Evolutionary conservation across 2,329 filamentous ascomycete species (phyloP), one percentile per base, ranked within the genome.

Genomic region (Colletotrichum orbiculare): DNA sequence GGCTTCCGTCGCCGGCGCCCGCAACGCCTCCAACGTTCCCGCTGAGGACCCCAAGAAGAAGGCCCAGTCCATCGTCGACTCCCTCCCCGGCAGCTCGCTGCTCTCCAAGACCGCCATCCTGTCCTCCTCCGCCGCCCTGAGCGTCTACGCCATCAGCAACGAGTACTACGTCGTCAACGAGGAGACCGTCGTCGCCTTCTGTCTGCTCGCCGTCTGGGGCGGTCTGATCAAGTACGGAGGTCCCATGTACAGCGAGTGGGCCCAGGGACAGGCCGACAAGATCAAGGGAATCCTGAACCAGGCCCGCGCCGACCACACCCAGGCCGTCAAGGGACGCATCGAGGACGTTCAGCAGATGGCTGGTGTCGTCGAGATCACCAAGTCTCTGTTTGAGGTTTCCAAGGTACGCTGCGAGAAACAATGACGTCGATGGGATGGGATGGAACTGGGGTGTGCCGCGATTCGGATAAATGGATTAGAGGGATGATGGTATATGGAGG

Each of bases 161-260:
- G 96, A 99, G 89, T 94, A 98, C 86, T 98, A 97, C 83, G 94
- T 99, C 79, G 87, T 99, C 83, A 99, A 99, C 85, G 96, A 99
- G 87, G 96, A 99, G 87, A 92, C 94, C 69, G 92, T 99, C 78
- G 92, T 97, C 77, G 92, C 93, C 71, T 88, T 99, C 83, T 96
- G 92, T 81, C 87, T 99, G 75, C 85, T 98, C 77, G 93, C 91
- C 78, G 92, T 98, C 78, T 99, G 97, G 91, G 91, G 86, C 76
- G 93, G 90, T 69, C 87, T 97, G 74, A 95, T 93, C 84, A 96
- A 96, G 83, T 97, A 93, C 79, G 94, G 92, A 76, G 96, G 95
- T 60, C 96, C 96, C 67, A 85, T 90, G 80, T 98, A 98, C 88
- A 89, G 85, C 78, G 89, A 95, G 81, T 99, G 96, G 93, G 95